Base-by-base conservation (phyloP, 306 rosid species). In the Ochetophila trinervis region DNA sequence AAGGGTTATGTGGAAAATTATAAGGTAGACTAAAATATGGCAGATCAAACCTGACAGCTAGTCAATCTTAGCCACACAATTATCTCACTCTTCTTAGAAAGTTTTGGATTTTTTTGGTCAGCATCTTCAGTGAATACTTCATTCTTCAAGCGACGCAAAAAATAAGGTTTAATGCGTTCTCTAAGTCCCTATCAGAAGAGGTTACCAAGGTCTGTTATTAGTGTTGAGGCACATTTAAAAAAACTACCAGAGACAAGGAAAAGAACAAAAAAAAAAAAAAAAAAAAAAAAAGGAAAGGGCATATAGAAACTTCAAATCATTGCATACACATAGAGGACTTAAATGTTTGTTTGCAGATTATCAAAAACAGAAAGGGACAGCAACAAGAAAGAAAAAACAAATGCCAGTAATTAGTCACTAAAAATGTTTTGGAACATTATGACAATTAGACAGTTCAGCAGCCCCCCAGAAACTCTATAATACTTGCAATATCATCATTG, bases 1-100 rank as follows among this genome's bases (percentile, higher is more conserved):
- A 10, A 4, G 35, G 51, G 19, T 17, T 22, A 64, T n/a, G 8
- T 27, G 8, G 51, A 13, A 53, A 35, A 57, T 63, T 14, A 66
- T 59, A 58, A 77, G 23, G 74, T 49, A 23, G 69, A 63, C 53
- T 18, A 57, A 13, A 70, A 45, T 71, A 49, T 53, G 57, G 37
- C 32, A 68, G 56, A 69, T 65, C 75, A 20, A 60, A 92, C 98
- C 98, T 92, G 98, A 62, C 84, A 67, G 77, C 73, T 76, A 56
- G 95, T 87, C 75, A 89, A 55, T 68, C 80, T 81, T 66, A 92
- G 89, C 96, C 98, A 89, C 72, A 92, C 95, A 17, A 92, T 89
- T 48, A 92, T 81, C 75, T 92, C 98, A 54, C 59, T 79, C 86
- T 92, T 92, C 63, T 77, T 79, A 63, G 98, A 92, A 61, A 92